A percentile compares a stretch with the other conserved stretches of the same genome.
phyloP scores from a whole-genome alignment of 2,329 filamentous ascomycete species.

The Pseudocercospora fijiensis region DNA sequence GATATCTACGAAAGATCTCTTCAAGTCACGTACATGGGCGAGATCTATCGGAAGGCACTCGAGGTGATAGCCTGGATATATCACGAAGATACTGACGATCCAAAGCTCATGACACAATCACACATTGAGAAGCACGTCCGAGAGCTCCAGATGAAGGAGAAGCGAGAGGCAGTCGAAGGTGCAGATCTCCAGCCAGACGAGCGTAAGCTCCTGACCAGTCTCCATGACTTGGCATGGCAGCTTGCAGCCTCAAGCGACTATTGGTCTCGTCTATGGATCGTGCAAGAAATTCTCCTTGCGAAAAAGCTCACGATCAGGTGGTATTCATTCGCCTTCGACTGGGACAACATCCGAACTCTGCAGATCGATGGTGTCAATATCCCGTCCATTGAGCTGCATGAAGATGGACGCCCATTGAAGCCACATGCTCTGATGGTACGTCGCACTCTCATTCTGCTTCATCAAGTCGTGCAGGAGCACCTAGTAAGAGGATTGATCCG shows the following conservation, averaged over 20 bases:
- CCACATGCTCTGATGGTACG: neutral
- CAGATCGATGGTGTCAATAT: neutral
- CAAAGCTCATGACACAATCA: conserved; percentile 9
- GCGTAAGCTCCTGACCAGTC: neutral
- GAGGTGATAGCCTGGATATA: conserved; percentile 19
- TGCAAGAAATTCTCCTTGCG: conserved; percentile 13
- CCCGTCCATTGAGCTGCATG: neutral
- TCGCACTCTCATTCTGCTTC: neutral
- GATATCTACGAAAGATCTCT: conserved; percentile 18
- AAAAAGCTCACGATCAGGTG: conserved; percentile 7
- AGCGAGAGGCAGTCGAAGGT: neutral
- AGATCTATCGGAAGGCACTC: conserved; percentile 20
- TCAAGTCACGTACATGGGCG: conserved; percentile 25
- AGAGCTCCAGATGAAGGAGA: neutral
- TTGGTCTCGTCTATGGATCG: conserved; percentile 13
- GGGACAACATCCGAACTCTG: neutral
- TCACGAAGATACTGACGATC: conserved; percentile 12
- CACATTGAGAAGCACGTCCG: conserved; percentile 5
- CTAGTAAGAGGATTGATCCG: too few relatives aligned
- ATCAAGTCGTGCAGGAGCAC: neutral
- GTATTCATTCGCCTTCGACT: conserved; percentile 2
- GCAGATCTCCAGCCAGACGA: neutral
- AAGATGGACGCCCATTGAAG: neutral
- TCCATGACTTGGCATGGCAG: conserved; percentile 8
- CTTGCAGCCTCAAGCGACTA: conserved; percentile 10